Base-by-base conservation (phyloP, 495 filamentous ascomycete species). In the Penicillium dipodomyicola region DNA sequence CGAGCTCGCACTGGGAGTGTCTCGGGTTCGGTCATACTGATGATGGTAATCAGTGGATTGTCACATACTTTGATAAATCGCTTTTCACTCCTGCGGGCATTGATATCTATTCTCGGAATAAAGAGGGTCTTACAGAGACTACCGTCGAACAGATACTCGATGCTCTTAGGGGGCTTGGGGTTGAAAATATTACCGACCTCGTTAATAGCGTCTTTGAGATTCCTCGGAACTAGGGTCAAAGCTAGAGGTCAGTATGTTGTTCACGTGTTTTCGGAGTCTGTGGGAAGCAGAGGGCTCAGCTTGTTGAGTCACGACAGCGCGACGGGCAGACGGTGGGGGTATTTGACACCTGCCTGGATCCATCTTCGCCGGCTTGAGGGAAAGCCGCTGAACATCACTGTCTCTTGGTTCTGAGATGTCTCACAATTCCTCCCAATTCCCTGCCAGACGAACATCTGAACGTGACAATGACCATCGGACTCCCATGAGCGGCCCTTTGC, bases 11-110 rank as follows among this genome's bases (percentile, higher is more conserved):
- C 64, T 92, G 89, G 88, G 88, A 92, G 76, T 70, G 89, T 15
- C 65, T 92, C 41, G 87, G 87, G 5, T 89, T 77, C 75, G 88
- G 88, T 1, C 74, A 83, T 41, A n/a, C n/a, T n/a, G 80, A 70
- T 49, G 73, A 56, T 59, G 61, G 39, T 65, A 76, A 56, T 53
- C 68, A 68, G 72, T 92, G 85, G 86, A 78, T 82, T 9, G 86
- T 92, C 4, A 92, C 87, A 4, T 89, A 83, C 74, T 94, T 92
- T 66, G 81, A 81, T 56, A 84, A 84, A 56, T 91, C 85, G 32
- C 53, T 87, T 45, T 92, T 92, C 62, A 90, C 87, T 44, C 84
- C 85, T 43, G 85, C 86, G 55, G 90, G 89, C 1, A 62, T 92
- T 32, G 89, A 92, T 75, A 71, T 92, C 30, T 90, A 89, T 69